Conservation (phyloP, 2,329 filamentous ascomycete species). For the Sarocladiaceae sp. region DNA sequence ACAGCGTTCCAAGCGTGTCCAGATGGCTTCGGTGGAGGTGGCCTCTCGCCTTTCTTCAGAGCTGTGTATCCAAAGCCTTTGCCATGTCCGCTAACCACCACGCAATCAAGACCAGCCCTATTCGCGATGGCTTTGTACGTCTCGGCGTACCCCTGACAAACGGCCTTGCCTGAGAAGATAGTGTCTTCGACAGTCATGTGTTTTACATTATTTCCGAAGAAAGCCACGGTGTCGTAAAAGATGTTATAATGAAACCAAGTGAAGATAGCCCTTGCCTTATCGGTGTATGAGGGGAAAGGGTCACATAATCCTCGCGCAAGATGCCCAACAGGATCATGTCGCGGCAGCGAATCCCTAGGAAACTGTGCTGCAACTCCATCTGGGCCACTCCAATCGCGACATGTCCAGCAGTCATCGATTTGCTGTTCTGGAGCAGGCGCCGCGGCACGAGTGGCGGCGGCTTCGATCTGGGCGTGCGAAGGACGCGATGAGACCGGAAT, state of each 20-base stretch:
- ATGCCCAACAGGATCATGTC: constrained; percentile 59
- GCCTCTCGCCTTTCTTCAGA: constrained; percentile 54
- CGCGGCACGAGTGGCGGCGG: constrained; percentile 28
- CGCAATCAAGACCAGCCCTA: constrained; percentile 70
- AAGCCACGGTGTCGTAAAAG: constrained; percentile 71
- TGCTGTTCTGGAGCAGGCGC: constrained; percentile 11
- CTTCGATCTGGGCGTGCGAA: constrained; percentile 43
- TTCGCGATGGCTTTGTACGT: constrained; percentile 74
- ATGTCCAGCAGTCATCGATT: constrained; percentile 60
- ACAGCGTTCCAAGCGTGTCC: constrained; percentile 94
- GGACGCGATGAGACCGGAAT: constrained; percentile 48
- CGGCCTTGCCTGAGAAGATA: constrained; percentile 70
- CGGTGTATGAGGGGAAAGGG: constrained; percentile 74
- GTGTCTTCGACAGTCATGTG: constrained; percentile 65
- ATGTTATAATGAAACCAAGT: constrained; percentile 96
- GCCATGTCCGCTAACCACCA: constrained; percentile 71
- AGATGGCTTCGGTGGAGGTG: constrained; percentile 56
- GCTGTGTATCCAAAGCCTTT: constrained; percentile 74
- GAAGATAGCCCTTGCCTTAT: constrained; percentile 90
- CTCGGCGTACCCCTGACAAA: constrained; percentile 86
- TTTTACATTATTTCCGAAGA: constrained; percentile 66
- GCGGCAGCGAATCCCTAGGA: constrained; percentile 64
- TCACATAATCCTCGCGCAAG: constrained; percentile 72
- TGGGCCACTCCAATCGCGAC: constrained; percentile 79
- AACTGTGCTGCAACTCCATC: constrained; percentile 74